Evolutionary conservation across 345 rosid species (phyloP).

Genomic region (Anastatica hierochuntica): DNA sequence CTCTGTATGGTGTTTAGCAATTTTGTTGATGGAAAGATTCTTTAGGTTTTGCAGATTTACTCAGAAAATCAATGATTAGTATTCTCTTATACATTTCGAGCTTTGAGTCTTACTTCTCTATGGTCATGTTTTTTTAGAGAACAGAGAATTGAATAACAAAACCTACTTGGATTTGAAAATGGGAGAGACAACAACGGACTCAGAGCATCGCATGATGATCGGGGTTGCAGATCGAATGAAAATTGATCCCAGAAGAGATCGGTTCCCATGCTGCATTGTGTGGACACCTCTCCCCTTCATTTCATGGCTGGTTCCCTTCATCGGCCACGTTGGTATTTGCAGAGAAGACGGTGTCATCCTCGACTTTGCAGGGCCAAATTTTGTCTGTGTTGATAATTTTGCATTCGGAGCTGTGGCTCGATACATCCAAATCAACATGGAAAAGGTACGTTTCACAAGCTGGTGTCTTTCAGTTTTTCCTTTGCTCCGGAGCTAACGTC

Average conservation of each 20-base stretch:
- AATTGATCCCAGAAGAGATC: slow-evolving; percentile 58
- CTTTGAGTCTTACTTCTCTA: not conserved
- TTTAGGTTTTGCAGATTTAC: not conserved
- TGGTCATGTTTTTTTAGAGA: not conserved
- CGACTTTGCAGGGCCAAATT: slow-evolving; percentile 95
- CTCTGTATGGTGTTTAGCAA: not conserved
- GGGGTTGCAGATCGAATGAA: slow-evolving; percentile 30
- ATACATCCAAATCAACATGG: slow-evolving; percentile 39
- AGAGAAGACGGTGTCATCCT: slow-evolving; percentile 86
- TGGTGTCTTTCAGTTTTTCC: not conserved
- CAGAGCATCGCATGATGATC: slow-evolving; percentile 26
- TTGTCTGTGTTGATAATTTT: slow-evolving; percentile 75
- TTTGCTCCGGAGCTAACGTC: not conserved
- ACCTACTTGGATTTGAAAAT: slow-evolving; percentile 1
- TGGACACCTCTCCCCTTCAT: slow-evolving; percentile 99
- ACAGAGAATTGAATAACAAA: not conserved
- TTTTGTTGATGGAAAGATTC: not conserved
- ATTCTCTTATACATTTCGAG: not conserved
- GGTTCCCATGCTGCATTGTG: slow-evolving; percentile 82
- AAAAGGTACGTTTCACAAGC: slow-evolving; percentile 35
- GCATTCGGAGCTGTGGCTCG: slow-evolving; percentile 62
- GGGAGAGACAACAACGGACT: slow-evolving; percentile 17
- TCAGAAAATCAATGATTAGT: not conserved
- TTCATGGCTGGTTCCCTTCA: slow-evolving; percentile 84
- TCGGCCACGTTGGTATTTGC: slow-evolving; percentile 81